Evolutionary conservation across 352 stramenopile species (phyloP).

Genomic region (Globisporangium mamillatum): DNA sequence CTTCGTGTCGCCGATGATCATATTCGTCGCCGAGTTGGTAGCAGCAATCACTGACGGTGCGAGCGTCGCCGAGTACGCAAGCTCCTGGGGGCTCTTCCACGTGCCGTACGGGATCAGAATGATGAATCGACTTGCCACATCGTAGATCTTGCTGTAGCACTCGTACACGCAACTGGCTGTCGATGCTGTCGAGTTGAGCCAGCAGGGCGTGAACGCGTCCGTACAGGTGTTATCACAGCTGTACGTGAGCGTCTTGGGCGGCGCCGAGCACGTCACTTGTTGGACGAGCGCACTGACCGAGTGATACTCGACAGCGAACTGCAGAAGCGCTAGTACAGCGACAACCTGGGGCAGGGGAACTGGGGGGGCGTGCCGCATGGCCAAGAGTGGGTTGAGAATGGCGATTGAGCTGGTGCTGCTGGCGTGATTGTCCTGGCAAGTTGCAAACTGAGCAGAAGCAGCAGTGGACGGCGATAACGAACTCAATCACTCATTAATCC

Average conservation of each 20-base stretch:
- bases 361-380: not conserved
- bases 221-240: not conserved
- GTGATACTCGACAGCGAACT: not conserved
- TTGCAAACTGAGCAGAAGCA: not conserved
- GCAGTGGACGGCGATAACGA: not conserved
- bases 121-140: not conserved
- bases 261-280: not conserved
- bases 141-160: constrained; percentile 3
- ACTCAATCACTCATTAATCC: not conserved
- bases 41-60: not conserved
- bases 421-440: not conserved
- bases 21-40: not conserved
- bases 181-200: not conserved
- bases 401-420: not conserved
- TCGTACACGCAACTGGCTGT: not conserved
- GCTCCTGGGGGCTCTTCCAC: not conserved
- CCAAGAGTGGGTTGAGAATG: not conserved
- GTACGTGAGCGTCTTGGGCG: constrained; percentile 5
- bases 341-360: not conserved
- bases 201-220: not conserved
- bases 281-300: not conserved
- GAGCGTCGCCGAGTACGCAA: not conserved
- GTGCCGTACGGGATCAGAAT: not conserved
- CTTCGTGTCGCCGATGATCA: not conserved
- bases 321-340: not conserved